Evolutionary conservation across 495 filamentous ascomycete species (phyloP).

Genomic region (Neurospora sp.): DNA sequence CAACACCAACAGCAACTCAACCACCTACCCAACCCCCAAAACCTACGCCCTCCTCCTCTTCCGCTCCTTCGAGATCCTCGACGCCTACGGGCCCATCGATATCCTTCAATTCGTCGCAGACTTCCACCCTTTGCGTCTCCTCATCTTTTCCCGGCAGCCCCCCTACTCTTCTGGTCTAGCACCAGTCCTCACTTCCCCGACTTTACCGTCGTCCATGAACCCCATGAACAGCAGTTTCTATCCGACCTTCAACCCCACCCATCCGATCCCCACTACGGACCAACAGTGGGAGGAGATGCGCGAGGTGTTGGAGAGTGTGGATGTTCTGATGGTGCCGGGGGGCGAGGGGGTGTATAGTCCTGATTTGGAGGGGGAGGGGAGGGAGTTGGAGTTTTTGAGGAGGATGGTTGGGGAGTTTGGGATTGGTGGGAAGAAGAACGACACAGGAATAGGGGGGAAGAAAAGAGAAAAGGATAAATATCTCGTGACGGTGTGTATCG

Average conservation of each 20-base stretch:
- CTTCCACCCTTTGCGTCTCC: constrained; percentile 24
- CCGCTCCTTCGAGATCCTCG: constrained; percentile 23
- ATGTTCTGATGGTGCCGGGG: constrained; percentile 50
- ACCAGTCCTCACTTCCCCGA: constrained; percentile 32
- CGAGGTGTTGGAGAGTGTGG: constrained; percentile 23
- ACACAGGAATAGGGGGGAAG: no score
- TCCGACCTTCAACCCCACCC: constrained; percentile 39
- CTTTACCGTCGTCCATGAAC: constrained; percentile 7
- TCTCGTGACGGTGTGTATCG: constrained; percentile 46
- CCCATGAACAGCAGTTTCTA: constrained; percentile 16
- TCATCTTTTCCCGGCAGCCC: constrained; percentile 25
- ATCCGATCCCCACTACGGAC: constrained; percentile 29
- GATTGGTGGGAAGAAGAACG: not conserved
- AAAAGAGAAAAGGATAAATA: constrained; percentile 25
- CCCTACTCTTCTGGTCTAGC: constrained; percentile 19
- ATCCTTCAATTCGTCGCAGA: constrained; percentile 40
- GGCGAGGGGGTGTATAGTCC: constrained; percentile 18
- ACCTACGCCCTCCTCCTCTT: constrained; percentile 18
- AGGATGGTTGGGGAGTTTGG: constrained; percentile 13
- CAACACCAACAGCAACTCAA: constrained; percentile 1
- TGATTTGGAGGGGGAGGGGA: not conserved
- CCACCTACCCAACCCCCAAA: not conserved
- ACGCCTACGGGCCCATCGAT: constrained; percentile 48
- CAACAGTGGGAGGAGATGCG: not conserved
- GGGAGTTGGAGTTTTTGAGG: constrained; percentile 25